These are phyloP conservation scores for Sphaceloma murrayae DNA, from an alignment of 2,329 filamentous ascomycete genomes.

Conservation along the genomic window DNA sequence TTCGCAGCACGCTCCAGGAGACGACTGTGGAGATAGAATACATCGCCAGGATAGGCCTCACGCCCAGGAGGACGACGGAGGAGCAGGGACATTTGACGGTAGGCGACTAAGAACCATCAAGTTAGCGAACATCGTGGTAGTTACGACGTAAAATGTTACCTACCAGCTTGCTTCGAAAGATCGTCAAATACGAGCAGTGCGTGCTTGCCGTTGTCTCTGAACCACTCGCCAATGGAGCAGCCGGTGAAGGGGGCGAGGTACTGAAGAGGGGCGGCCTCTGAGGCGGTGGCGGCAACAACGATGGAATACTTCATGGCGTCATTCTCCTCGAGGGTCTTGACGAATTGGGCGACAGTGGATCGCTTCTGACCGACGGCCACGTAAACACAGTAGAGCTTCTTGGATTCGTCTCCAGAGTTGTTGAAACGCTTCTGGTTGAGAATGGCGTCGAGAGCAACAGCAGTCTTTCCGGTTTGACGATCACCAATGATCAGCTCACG, in stretches of 20 bases:
- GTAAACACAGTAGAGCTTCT: conserved; percentile 99
- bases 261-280: conserved; percentile 89
- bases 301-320: conserved; percentile 98
- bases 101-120: conserved; percentile 51
- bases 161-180: conserved; percentile 81
- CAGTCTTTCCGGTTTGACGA: conserved; percentile 99
- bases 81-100: conserved; percentile 97
- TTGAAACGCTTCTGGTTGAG: conserved; percentile 99
- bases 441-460: conserved; percentile 93
- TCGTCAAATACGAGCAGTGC: conserved; percentile 88
- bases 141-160: conserved; percentile 17
- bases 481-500: conserved; percentile 99
- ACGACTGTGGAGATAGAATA: conserved; percentile 99
- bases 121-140: not conserved
- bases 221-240: conserved; percentile 56
- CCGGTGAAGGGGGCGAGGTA: conserved; percentile 92
- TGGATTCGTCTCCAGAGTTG: conserved; percentile 69
- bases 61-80: conserved; percentile 95
- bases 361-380: conserved; percentile 99
- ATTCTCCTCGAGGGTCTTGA: conserved; percentile 99
- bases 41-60: conserved; percentile 98
- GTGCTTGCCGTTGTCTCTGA: conserved; percentile 79
- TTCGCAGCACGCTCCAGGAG: conserved; percentile 98
- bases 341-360: conserved; percentile 96
- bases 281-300: conserved; percentile 90